Evolutionary conservation across 2,329 filamentous ascomycete species (phyloP).

Genomic region (Harringtonia aguacate): DNA sequence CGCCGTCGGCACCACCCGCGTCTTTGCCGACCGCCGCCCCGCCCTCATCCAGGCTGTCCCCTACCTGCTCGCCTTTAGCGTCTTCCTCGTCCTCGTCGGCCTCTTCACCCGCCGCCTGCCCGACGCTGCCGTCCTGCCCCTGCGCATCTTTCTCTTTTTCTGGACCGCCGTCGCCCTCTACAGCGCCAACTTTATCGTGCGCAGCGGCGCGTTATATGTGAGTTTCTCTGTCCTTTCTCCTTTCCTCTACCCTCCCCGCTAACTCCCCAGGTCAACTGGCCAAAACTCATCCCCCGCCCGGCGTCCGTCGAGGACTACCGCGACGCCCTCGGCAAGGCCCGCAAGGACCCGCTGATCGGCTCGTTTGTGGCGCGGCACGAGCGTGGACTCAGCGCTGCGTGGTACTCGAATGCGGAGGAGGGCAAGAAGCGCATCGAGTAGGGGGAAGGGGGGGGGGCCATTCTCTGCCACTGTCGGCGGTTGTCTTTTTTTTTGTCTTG

Average conservation of each 20-base stretch:
- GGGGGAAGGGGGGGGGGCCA: background rate
- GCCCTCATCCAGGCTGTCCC: conserved; percentile 87
- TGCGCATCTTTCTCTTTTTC: conserved; percentile 72
- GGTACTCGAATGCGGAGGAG: conserved; percentile 81
- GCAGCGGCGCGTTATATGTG: conserved; percentile 89
- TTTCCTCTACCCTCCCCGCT: conserved; percentile 4
- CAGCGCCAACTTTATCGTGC: conserved; percentile 66
- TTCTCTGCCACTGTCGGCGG: background rate
- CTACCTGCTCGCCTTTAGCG: conserved; percentile 75
- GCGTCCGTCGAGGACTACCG: conserved; percentile 83
- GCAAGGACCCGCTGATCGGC: conserved; percentile 74
- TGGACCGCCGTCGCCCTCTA: conserved; percentile 63
- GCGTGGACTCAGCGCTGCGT: conserved; percentile 70
- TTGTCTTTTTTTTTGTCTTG: background rate
- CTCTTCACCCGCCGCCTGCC: conserved; percentile 61
- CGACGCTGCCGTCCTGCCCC: conserved; percentile 65
- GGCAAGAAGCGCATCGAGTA: conserved; percentile 97
- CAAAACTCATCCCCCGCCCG: conserved; percentile 81
- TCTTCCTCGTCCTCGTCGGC: conserved; percentile 73
- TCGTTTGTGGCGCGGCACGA: conserved; percentile 64
- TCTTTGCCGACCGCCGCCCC: conserved; percentile 79
- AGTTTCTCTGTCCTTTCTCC: conserved; percentile 29
- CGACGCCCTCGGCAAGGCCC: conserved; percentile 72
- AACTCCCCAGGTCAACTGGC: conserved; percentile 80
- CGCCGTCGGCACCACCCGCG: conserved; percentile 54